Evolutionary conservation across 1,284 basidiomycete genomes (phyloP).

Genomic region (Vanrija sp.): DNA sequence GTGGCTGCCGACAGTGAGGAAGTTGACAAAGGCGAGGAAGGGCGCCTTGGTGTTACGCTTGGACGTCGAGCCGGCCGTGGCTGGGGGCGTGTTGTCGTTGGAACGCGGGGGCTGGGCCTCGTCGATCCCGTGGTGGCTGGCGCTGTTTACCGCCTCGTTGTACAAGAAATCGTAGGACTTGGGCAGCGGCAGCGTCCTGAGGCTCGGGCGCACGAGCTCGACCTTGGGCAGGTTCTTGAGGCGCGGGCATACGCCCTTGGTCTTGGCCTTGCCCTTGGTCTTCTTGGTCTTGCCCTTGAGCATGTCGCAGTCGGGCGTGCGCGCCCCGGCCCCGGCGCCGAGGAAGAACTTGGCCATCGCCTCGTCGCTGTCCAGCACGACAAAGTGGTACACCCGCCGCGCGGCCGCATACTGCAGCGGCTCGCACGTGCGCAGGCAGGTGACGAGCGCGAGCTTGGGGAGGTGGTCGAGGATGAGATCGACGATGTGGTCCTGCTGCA

Average conservation of each 20-base stretch:
- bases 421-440: not conserved
- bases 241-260: no score
- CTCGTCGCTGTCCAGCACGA: not conserved
- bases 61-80: no score
- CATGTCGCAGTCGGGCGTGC: no score
- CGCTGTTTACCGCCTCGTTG: no score
- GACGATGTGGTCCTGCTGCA: not conserved
- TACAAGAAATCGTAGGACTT: not conserved
- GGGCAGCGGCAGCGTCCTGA: not conserved
- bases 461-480: not conserved
- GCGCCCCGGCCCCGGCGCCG: no score
- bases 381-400: not conserved
- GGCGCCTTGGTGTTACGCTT: not conserved
- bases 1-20: not conserved
- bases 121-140: no score
- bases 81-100: no score
- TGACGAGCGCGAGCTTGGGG: not conserved
- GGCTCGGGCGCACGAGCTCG: not conserved
- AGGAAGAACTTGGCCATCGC: not conserved
- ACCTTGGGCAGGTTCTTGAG: not conserved
- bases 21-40: conserved; percentile 1
- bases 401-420: not conserved
- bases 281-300: no score
- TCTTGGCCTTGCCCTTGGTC: no score
- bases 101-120: no score